These are phyloP conservation scores for Syzygium jambos DNA, from an alignment of 345 rosid genomes.

Conservation along the genomic window DNA sequence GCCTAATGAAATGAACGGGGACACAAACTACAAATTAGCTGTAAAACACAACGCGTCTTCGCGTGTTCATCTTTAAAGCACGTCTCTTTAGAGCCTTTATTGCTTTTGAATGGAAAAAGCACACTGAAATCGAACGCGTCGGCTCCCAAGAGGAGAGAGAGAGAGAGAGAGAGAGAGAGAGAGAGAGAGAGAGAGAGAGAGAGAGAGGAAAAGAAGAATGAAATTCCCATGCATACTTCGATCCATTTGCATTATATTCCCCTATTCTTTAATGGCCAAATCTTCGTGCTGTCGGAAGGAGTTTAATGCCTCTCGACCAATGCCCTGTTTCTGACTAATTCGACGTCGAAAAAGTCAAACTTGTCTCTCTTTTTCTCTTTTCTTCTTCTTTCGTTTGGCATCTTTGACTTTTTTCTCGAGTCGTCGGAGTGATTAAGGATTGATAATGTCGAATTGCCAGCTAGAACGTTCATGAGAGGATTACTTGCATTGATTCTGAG, in stretches of 20 bases:
- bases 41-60: slow-evolving; percentile 10
- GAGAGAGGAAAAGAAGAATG: background rate
- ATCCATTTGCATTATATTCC: background rate
- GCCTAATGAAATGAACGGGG: background rate
- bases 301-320: background rate
- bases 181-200: too few relatives aligned
- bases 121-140: background rate
- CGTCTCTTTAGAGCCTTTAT: slow-evolving; percentile 2
- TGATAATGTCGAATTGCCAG: background rate
- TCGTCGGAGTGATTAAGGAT: background rate
- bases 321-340: background rate
- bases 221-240: background rate
- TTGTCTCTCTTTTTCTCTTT: background rate
- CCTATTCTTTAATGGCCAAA: background rate
- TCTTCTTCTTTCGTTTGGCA: background rate
- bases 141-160: background rate
- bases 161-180: background rate
- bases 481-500: background rate
- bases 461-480: background rate
- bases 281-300: background rate
- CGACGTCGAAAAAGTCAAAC: background rate
- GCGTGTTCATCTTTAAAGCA: background rate
- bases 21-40: background rate
- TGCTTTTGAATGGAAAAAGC: slow-evolving; percentile 1
- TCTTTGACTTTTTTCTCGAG: background rate